Base-by-base conservation (phyloP, 352 stramenopile genomes). In the Globisporangium takayamanum region DNA sequence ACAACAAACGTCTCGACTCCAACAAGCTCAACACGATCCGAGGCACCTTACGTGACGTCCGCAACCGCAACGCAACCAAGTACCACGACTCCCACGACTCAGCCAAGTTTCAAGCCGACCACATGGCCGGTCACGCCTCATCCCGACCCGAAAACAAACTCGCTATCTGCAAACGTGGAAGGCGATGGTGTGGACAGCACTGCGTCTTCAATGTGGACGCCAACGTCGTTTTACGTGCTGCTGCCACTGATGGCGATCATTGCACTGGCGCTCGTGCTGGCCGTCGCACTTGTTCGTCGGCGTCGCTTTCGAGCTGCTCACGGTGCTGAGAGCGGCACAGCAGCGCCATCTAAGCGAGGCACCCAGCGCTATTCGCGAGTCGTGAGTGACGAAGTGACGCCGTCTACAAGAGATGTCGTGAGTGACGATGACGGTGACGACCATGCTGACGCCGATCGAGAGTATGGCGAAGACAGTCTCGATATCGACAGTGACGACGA, bases 321-420 rank as follows among this genome's bases (percentile, higher is more conserved):
- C 11, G 20, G 26, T 22, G 33, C 26, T 28, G 37, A 16, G 2
- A 55, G 47, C 46, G 46, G 26, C 10, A 18, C 20, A 1, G n/a
- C 46, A n/a, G 36, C 37, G 25, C 14, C 59, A 20, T 26, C 8
- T 1, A 64, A 48, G 33, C 25, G 59, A 22, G 26, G 47, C 10
- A 53, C 15, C 7, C 28, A 42, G 28, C 59, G 53, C 5, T 64
- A 64, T 26, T 64, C 59, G 25, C 59, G 59, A 33, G 59, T 64
- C 33, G 59, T 64, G 45, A 64, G 49, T n/a, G 59, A 64, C 52
- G 59, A 64, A 42, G 52, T 64, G 45, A 51, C 51, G 37, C 44
- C 52, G 25, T 59, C 59, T 12, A 36, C 57, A 1, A 41, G 45
- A 15, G 15, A 53, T 61, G n/a, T 16, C 5, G 22, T n/a, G n/a